A percentile compares a stretch with the other conserved stretches of the same genome.
phyloP scores from a whole-genome alignment of 768 basidiomycete species.

The Fistulinella prunicolor region DNA sequence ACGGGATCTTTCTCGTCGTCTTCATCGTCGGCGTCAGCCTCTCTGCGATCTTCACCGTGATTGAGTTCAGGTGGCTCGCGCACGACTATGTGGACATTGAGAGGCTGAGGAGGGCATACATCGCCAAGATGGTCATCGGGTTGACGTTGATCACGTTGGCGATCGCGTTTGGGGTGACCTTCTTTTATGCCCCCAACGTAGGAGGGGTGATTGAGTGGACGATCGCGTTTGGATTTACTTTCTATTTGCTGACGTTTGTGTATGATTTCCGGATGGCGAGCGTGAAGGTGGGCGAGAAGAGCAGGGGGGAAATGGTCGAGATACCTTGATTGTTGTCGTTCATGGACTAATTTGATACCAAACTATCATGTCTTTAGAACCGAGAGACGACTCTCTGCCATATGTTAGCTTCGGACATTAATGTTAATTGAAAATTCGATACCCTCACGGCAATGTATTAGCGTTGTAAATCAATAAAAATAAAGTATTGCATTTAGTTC shows the following conservation, averaged over 20 bases:
- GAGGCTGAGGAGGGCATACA: slow-evolving; percentile 52
- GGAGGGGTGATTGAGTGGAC: slow-evolving; percentile 75
- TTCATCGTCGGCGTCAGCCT: slow-evolving; percentile 72
- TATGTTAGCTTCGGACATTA: too few species aligned
- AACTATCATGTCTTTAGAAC: too few species aligned
- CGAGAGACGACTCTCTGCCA: too few species aligned
- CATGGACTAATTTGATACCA: too few species aligned
- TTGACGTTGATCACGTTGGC: slow-evolving; percentile 54
- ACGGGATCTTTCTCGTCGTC: slow-evolving; percentile 62
- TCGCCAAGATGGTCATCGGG: slow-evolving; percentile 61
- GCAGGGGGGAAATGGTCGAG: background rate
- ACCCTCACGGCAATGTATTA: too few species aligned
- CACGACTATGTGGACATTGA: slow-evolving; percentile 47
- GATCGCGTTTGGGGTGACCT: slow-evolving; percentile 57
- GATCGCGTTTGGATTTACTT: slow-evolving; percentile 68
- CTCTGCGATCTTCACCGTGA: slow-evolving; percentile 70
- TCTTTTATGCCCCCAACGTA: slow-evolving; percentile 44
- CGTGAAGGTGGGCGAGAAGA: background rate
- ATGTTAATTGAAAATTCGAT: too few species aligned
- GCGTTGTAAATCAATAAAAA: too few species aligned
- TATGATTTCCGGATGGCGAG: slow-evolving; percentile 67
- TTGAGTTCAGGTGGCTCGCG: slow-evolving; percentile 68
- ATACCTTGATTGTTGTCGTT: background rate
- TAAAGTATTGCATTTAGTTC: too few species aligned
- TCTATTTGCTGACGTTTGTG: slow-evolving; percentile 70